These are phyloP conservation scores for Nidularia pulvinata DNA, from an alignment of 768 basidiomycete species.

Conservation along the genomic window DNA sequence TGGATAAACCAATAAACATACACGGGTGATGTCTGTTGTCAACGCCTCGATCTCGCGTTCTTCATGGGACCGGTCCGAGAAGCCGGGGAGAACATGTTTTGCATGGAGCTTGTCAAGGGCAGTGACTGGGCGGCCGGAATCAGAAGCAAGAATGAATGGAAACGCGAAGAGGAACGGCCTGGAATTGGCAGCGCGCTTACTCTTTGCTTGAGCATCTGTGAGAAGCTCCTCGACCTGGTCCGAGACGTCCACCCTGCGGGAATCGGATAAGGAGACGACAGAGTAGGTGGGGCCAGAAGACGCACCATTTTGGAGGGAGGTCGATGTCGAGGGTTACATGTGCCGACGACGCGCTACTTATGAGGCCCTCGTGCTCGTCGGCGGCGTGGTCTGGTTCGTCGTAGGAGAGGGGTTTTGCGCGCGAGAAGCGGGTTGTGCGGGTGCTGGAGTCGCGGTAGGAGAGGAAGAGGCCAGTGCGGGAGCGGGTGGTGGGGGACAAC, in stretches of 20 bases:
- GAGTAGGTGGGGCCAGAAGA: slow-evolving; percentile 13
- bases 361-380: slow-evolving; percentile 73
- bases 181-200: slow-evolving; percentile 42
- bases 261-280: slow-evolving; percentile 9
- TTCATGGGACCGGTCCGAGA: slow-evolving; percentile 92
- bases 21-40: slow-evolving; percentile 88
- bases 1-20: slow-evolving; percentile 52
- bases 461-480: slow-evolving; percentile 90
- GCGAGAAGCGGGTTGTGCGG: slow-evolving; percentile 37
- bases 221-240: slow-evolving; percentile 89
- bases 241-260: slow-evolving; percentile 83
- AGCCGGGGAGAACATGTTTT: slow-evolving; percentile 94
- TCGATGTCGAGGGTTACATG: slow-evolving; percentile 54
- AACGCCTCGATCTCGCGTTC: slow-evolving; percentile 91
- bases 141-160: slow-evolving; percentile 10
- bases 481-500: slow-evolving; percentile 60
- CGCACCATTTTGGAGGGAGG: slow-evolving; percentile 88
- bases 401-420: slow-evolving; percentile 34
- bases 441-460: slow-evolving; percentile 86
- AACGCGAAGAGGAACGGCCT: slow-evolving; percentile 7
- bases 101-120: slow-evolving; percentile 94
- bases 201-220: slow-evolving; percentile 67
- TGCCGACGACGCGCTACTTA: slow-evolving; percentile 26
- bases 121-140: slow-evolving; percentile 53
- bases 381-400: slow-evolving; percentile 45